These are phyloP conservation scores for Epichloe gansuensis DNA, from an alignment of 2,329 filamentous ascomycete species.

Conservation along the genomic window DNA sequence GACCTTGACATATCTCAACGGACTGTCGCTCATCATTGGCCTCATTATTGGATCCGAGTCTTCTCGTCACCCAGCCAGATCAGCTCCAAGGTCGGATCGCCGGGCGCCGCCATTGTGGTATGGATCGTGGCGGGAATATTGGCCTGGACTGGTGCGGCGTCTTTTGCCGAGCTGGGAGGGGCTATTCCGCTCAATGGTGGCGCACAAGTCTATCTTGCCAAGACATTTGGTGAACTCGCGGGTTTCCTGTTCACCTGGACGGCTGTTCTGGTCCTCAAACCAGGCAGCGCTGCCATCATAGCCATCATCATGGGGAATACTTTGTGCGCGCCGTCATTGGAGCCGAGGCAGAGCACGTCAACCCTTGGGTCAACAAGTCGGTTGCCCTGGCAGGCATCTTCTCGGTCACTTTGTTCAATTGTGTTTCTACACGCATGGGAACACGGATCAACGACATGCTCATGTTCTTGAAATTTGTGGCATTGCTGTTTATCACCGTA, in stretches of 20 bases:
- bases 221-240: constrained; percentile 87
- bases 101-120: constrained; percentile 79
- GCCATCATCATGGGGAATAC: constrained; percentile 96
- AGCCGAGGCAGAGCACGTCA: constrained; percentile 70
- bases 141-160: constrained; percentile 91
- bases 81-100: constrained; percentile 80
- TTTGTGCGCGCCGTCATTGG: constrained; percentile 79
- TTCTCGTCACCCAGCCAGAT: constrained; percentile 93
- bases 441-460: constrained; percentile 82
- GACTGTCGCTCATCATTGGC: constrained; percentile 79
- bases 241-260: constrained; percentile 97
- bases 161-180: constrained; percentile 89
- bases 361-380: constrained; percentile 79
- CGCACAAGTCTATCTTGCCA: constrained; percentile 83
- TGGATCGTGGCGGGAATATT: constrained; percentile 86
- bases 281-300: constrained; percentile 86
- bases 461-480: constrained; percentile 95
- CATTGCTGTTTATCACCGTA: constrained; percentile 73
- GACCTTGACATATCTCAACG: constrained; percentile 88
- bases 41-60: constrained; percentile 91
- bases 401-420: constrained; percentile 74
- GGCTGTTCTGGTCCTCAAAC: constrained; percentile 86
- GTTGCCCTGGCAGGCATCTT: constrained; percentile 69
- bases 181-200: constrained; percentile 94
- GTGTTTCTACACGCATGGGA: constrained; percentile 77